phyloP scores from a whole-genome alignment of 352 stramenopile species.

The Pythium grandisporangium region DNA sequence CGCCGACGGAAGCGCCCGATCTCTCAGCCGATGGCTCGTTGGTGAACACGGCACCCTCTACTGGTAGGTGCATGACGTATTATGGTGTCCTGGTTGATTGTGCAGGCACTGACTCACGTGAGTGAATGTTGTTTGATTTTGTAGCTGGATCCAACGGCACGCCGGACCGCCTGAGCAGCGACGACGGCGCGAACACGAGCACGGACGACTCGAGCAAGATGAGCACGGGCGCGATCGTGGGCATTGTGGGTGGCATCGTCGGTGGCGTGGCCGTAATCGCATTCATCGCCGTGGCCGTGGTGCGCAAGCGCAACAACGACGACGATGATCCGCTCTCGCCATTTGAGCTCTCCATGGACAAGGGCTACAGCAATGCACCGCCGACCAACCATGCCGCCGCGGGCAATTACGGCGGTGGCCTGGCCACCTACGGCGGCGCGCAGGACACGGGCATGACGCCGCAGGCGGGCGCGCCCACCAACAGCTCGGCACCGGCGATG shows the following conservation, averaged over 20 bases:
- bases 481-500: too few species aligned
- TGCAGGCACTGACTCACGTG: too few species aligned
- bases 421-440: conserved; percentile 5
- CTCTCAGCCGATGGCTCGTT: not conserved
- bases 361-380: conserved; percentile 46
- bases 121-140: too few species aligned
- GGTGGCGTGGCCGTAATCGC: conserved; percentile 45
- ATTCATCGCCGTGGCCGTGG: conserved; percentile 41
- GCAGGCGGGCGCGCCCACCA: conserved; percentile 9
- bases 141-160: too few species aligned
- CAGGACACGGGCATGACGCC: conserved; percentile 12
- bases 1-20: not conserved
- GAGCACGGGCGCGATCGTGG: conserved; percentile 61
- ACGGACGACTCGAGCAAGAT: conserved; percentile 24
- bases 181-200: conserved; percentile 1
- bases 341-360: conserved; percentile 82
- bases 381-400: conserved; percentile 16
- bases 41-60: too few species aligned
- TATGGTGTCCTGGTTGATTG: too few species aligned
- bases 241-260: conserved; percentile 61
- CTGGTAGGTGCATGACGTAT: too few species aligned
- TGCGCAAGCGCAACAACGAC: conserved; percentile 38
- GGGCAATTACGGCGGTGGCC: conserved; percentile 12
- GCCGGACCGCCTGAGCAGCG: not conserved
- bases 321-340: conserved; percentile 74